Conservation (phyloP, 768 basidiomycete genomes). For the Russula vinacea region DNA sequence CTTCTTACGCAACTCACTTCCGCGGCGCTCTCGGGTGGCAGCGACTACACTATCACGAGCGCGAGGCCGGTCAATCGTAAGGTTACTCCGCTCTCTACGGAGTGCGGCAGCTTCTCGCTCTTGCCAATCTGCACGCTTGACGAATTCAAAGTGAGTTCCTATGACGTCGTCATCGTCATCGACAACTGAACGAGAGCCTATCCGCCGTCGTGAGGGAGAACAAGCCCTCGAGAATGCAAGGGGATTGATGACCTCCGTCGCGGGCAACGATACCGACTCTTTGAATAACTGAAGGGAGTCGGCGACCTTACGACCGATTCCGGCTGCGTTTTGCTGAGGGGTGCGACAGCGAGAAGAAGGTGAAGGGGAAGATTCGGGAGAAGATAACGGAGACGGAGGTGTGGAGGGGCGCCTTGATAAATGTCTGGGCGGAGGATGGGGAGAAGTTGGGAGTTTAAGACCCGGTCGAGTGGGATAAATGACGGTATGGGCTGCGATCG, state of each 20-base stretch:
- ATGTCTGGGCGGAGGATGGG: slow-evolving; percentile 23
- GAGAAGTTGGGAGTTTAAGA: slow-evolving; percentile 19
- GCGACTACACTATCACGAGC: slow-evolving; percentile 47
- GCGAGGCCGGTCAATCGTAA: slow-evolving; percentile 53
- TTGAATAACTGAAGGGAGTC: slow-evolving; percentile 80
- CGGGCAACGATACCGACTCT: slow-evolving; percentile 51
- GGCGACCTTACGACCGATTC: slow-evolving; percentile 79
- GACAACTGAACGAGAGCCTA: slow-evolving; percentile 35
- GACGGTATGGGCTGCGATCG: slow-evolving; percentile 20
- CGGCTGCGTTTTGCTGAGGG: slow-evolving; percentile 35
- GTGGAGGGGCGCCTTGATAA: slow-evolving; percentile 29
- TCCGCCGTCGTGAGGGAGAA: slow-evolving; percentile 36
- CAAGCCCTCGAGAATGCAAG: slow-evolving; percentile 35
- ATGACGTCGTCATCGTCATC: slow-evolving; percentile 52
- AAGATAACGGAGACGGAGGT: slow-evolving; percentile 37
- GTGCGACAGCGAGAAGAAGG: slow-evolving; percentile 39
- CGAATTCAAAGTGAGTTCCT: slow-evolving; percentile 67
- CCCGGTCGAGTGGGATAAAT: slow-evolving; percentile 18
- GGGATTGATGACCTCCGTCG: slow-evolving; percentile 37
- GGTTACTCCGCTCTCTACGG: slow-evolving; percentile 64
- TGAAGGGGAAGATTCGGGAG: slow-evolving; percentile 36
- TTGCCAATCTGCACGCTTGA: slow-evolving; percentile 83
- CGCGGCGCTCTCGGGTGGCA: slow-evolving; percentile 31
- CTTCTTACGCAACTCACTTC: slow-evolving; percentile 32
- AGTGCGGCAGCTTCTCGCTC: slow-evolving; percentile 71